Base-by-base conservation (phyloP, 2,329 filamentous ascomycete species). In the Bipolaris gigantea region DNA sequence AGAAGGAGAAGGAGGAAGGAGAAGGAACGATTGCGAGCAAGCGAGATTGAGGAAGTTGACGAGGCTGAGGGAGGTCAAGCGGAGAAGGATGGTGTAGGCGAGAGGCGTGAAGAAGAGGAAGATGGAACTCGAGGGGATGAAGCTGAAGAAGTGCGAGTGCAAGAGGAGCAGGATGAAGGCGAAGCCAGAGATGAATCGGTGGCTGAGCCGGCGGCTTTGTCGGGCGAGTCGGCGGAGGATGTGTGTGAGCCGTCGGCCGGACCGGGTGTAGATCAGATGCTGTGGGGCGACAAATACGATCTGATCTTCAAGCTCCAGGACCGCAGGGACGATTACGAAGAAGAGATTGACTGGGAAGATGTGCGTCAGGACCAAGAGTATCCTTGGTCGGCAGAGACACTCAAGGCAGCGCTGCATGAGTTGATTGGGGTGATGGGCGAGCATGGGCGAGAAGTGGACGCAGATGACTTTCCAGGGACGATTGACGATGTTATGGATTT, bases 201-300 rank as follows among this genome's bases (percentile, higher is more conserved):
- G 16, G 35, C 16, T 41, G 25, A 8, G 34, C 8, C 32, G 4
- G 32, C 47, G 4, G 21, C 45, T 38, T 32, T 30, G n/a, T 19
- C 41, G 3, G 23, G 11, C 15, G 23, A 41, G 11, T 32, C 30
- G 36, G 10, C 36, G 9, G 32, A 34, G 36, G 7, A 15, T 1
- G 13, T 23, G 21, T n/a, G 15, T 13, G 10, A 36, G 27, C 32
- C 41, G 25, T 40, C 8, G 11, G 44, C 3, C 0, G 52, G 59
- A 15, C 60, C 44, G 49, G 59, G 60, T 49, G 57, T 57, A 15
- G 56, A 63, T 15, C 62, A 70, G 16, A 77, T 78, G 70, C 66
- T 72, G 38, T 64, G 69, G 51, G 76, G 77, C 19, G 77, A 79
- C 57, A 73, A 73, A 40, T 72, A 72, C 52, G 73, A 77, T 47